A percentile compares a stretch with the other conserved stretches of the same genome.
Evolutionary conservation across 148 eudicot genomes (phyloP).

Genomic region (Simmondsia chinensis): DNA sequence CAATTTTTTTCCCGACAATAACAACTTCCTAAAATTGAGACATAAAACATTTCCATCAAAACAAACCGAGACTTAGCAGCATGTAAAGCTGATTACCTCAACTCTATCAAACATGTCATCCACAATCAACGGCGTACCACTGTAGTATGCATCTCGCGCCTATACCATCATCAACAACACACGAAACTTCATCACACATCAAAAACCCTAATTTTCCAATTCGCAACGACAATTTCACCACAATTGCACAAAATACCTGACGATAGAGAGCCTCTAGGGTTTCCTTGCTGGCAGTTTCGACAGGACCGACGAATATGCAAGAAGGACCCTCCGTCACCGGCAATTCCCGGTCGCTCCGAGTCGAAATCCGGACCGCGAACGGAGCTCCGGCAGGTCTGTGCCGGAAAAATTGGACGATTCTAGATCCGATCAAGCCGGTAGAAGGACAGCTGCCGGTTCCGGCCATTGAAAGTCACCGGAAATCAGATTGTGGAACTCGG

Average conservation of each 20-base stretch:
- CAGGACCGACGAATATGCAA: conserved; percentile 74
- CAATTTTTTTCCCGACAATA: too few relatives aligned
- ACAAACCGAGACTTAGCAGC: too few relatives aligned
- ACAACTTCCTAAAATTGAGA: too few relatives aligned
- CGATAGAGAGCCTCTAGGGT: conserved; percentile 90
- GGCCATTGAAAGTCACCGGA: conserved; percentile 19
- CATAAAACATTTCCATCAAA: too few relatives aligned
- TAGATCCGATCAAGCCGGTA: conserved; percentile 20
- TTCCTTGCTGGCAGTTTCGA: conserved; percentile 84
- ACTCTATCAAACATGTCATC: conserved; percentile 98
- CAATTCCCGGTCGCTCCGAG: conserved; percentile 11
- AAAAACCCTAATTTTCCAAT: too few relatives aligned
- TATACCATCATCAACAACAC: conserved; percentile 7
- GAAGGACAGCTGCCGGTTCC: conserved; percentile 23
- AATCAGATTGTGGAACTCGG: too few relatives aligned
- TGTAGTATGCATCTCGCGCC: conserved; percentile 88
- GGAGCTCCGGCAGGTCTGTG: conserved; percentile 22
- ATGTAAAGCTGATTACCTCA: too few relatives aligned
- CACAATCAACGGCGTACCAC: conserved; percentile 78
- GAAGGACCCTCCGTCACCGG: conserved; percentile 59
- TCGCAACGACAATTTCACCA: background rate
- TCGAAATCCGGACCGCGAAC: conserved; percentile 24
- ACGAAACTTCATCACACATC: background rate
- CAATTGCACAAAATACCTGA: conserved; percentile 28
- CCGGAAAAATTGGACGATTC: conserved; percentile 13